A percentile compares a stretch with the other conserved stretches of the same genome.
Evolutionary conservation across 441 rosid genomes (phyloP).

Genomic region (Populus hybrid): DNA sequence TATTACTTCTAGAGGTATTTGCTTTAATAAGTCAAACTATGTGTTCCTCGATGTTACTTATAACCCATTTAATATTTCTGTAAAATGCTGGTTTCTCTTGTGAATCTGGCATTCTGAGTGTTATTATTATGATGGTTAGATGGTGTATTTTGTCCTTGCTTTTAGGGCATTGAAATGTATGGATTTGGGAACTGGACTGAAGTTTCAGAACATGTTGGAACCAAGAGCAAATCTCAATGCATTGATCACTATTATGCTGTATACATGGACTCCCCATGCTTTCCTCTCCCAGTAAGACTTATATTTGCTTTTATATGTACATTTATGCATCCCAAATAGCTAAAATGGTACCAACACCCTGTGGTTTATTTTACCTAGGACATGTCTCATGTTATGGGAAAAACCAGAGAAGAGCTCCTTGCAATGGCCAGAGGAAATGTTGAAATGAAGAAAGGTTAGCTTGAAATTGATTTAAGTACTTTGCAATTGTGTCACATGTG

Average conservation of each 20-base stretch:
- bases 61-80: not conserved
- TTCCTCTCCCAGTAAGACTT: slow-evolving; percentile 79
- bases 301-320: not conserved
- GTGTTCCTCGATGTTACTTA: not conserved
- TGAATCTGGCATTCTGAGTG: slow-evolving; percentile 6
- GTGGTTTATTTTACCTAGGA: slow-evolving; percentile 40
- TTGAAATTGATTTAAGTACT: slow-evolving; percentile 5
- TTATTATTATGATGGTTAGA: slow-evolving; percentile 26
- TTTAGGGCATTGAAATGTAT: slow-evolving; percentile 91
- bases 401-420: slow-evolving; percentile 86
- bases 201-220: slow-evolving; percentile 87
- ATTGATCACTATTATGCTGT: slow-evolving; percentile 69
- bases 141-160: slow-evolving; percentile 16
- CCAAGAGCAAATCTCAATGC: slow-evolving; percentile 74
- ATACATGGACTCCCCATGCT: slow-evolving; percentile 79
- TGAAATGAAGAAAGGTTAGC: slow-evolving; percentile 59
- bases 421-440: slow-evolving; percentile 66
- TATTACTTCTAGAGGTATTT: slow-evolving; percentile 84
- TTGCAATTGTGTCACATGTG: not conserved
- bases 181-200: slow-evolving; percentile 97
- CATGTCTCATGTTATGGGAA: slow-evolving; percentile 81
- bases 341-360: slow-evolving; percentile 2
- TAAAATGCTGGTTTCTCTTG: slow-evolving; percentile 12
- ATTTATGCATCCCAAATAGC: not conserved
- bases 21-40: slow-evolving; percentile 7